phyloP scores from a whole-genome alignment of 2,329 filamentous ascomycete genomes.

The Emmonsiellopsis sp. region DNA sequence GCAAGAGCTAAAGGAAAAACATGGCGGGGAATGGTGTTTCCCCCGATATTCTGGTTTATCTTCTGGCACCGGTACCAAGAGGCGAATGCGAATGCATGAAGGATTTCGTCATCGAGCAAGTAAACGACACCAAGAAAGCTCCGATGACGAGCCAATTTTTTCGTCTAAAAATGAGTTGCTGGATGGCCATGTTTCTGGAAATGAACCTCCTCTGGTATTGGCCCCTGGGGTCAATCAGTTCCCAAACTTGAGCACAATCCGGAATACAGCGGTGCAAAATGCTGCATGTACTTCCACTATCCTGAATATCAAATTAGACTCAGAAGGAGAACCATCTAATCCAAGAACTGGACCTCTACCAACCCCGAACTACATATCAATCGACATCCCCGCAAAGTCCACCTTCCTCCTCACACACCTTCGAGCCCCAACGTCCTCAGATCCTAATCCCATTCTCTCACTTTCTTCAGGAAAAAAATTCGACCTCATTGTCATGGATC shows the following conservation, averaged over 20 bases:
- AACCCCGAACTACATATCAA: constrained; percentile 16
- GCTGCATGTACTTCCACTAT: constrained; percentile 14
- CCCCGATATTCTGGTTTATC: constrained; percentile 8
- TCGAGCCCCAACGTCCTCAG: constrained; percentile 7
- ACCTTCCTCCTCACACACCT: constrained; percentile 37
- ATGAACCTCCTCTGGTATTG: constrained; percentile 23
- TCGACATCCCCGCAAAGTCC: constrained; percentile 41
- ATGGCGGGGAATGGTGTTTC: constrained; percentile 26
- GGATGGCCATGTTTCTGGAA: background rate
- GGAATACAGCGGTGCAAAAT: constrained; percentile 21
- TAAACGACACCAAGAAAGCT: background rate
- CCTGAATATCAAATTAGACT: constrained; percentile 7
- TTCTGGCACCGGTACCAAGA: background rate
- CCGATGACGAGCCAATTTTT: background rate
- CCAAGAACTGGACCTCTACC: constrained; percentile 1
- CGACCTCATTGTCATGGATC: constrained; percentile 52
- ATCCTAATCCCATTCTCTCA: constrained; percentile 16
- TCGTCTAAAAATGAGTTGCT: background rate
- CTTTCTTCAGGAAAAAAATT: constrained; percentile 33
- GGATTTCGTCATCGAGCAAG: background rate
- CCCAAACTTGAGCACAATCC: constrained; percentile 15
- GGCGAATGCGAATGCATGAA: constrained; percentile 5
- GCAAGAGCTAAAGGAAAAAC: constrained; percentile 18
- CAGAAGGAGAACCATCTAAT: background rate
- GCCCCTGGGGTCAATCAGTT: constrained; percentile 25